These are phyloP conservation scores for Lactarius vividus DNA, from an alignment of 768 basidiomycete genomes.

Conservation along the genomic window DNA sequence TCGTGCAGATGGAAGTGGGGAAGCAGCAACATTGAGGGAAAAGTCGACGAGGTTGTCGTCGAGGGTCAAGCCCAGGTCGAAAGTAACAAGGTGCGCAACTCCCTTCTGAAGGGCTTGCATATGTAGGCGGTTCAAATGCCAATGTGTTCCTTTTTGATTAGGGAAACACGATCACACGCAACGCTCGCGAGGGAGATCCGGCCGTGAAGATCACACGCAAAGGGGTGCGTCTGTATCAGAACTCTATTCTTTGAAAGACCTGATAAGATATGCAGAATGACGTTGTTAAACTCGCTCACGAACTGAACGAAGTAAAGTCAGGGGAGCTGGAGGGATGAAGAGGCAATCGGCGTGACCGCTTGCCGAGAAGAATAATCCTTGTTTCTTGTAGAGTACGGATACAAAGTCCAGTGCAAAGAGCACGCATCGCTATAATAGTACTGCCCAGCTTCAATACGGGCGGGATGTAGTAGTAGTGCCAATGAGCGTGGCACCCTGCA, in stretches of 20 bases:
- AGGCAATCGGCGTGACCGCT: too few species aligned
- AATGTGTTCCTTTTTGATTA: slow-evolving; percentile 16
- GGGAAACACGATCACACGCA: slow-evolving; percentile 45
- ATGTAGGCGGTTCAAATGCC: not conserved
- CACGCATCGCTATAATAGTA: too few species aligned
- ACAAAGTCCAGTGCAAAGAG: too few species aligned
- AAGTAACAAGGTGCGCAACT: slow-evolving; percentile 41
- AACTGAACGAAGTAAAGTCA: slow-evolving; percentile 44
- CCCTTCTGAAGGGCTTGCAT: not conserved
- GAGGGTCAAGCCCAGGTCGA: slow-evolving; percentile 45
- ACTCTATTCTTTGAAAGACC: not conserved
- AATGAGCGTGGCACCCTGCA: too few species aligned
- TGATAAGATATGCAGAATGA: slow-evolving; percentile 39
- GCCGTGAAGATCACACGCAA: slow-evolving; percentile 46
- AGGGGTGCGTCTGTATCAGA: slow-evolving; percentile 38
- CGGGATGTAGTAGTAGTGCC: too few species aligned
- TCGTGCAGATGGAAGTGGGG: slow-evolving; percentile 17
- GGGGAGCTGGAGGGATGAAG: slow-evolving; percentile 22
- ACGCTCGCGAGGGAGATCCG: slow-evolving; percentile 46
- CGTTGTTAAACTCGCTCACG: slow-evolving; percentile 51
- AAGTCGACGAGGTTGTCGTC: slow-evolving; percentile 34
- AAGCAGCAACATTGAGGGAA: slow-evolving; percentile 14
- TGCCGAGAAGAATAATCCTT: too few species aligned
- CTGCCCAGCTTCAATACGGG: too few species aligned
- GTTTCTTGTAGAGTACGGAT: too few species aligned